Evolutionary conservation across 139 green algal genomes (phyloP).

Genomic region (Picochlorum sp.): DNA sequence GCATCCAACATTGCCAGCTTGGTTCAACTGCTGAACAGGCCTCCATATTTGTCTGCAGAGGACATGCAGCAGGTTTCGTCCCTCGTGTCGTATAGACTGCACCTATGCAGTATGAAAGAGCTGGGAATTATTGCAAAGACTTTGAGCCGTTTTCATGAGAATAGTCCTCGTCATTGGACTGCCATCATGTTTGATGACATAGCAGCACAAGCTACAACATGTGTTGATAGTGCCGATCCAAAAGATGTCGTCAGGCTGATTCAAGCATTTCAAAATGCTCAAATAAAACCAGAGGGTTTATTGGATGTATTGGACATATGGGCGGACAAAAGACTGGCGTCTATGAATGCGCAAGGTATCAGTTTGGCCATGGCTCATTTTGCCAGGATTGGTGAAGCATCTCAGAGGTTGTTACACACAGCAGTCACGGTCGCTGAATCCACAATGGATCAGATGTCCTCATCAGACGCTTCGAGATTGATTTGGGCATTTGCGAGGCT

Average conservation of each 20-base stretch:
- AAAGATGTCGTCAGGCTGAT: conserved; percentile 21
- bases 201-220: conserved; percentile 6
- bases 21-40: conserved; percentile 1
- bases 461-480: conserved; percentile 4
- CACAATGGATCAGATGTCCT: conserved; percentile 7
- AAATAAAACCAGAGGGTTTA: conserved; percentile 21
- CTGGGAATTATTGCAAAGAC: conserved; percentile 17
- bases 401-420: conserved; percentile 12
- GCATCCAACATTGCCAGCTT: too few relatives aligned
- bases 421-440: conserved; percentile 11
- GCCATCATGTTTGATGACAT: conserved; percentile 8
- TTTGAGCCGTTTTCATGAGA: conserved; percentile 3
- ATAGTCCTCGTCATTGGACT: background rate
- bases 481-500: conserved; percentile 32
- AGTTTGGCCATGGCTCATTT: conserved; percentile 20
- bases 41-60: conserved; percentile 1
- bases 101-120: conserved; percentile 11
- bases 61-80: background rate
- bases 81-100: background rate
- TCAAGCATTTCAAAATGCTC: conserved; percentile 18
- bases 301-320: conserved; percentile 17
- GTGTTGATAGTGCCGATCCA: conserved; percentile 14
- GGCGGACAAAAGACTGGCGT: conserved; percentile 15
- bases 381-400: conserved; percentile 21
- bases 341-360: conserved; percentile 14